Percentiles rank a stretch among this genome's conserved stretches.
Conservation (phyloP, 495 filamentous ascomycete species). For the Cladorrhinum samala region DNA sequence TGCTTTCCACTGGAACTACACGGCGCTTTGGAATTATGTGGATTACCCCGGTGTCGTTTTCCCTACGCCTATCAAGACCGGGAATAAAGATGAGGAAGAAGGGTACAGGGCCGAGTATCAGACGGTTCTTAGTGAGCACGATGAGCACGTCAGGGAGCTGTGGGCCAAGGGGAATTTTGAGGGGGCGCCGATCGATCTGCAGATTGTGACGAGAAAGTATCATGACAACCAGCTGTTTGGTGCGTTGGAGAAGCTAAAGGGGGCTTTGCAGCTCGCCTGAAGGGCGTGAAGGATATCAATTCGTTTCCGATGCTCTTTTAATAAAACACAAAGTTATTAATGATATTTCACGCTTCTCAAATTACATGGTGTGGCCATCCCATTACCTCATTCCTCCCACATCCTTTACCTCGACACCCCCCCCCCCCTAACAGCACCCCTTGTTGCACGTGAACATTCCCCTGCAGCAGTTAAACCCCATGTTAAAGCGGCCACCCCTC, state of each 20-base stretch:
- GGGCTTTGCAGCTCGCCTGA: conserved; percentile 4
- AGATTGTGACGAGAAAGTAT: conserved; percentile 13
- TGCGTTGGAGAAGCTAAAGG: conserved; percentile 8
- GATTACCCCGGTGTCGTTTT: conserved; percentile 5
- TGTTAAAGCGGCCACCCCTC: background rate
- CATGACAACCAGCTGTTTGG: conserved; percentile 15
- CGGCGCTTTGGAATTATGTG: conserved; percentile 43
- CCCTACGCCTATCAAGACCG: conserved; percentile 3
- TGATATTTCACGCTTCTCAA: background rate
- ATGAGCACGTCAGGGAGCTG: conserved; percentile 9
- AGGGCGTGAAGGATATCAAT: background rate
- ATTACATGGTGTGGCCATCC: background rate
- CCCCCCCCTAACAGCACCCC: background rate
- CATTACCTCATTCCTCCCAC: no score
- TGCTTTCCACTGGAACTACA: conserved; percentile 64
- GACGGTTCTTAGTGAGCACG: conserved; percentile 4
- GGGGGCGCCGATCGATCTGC: conserved; percentile 12
- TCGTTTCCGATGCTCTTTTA: background rate
- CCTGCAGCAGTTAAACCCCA: background rate
- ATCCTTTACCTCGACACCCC: no score
- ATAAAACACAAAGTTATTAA: background rate
- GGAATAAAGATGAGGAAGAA: conserved; percentile 8
- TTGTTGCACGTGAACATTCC: background rate
- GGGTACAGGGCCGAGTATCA: conserved; percentile 1
- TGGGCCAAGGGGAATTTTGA: conserved; percentile 17